Percentiles rank a stretch among this genome's conserved stretches.
phyloP scores from a whole-genome alignment of 164 flowering plant species.

The Sedum album region DNA sequence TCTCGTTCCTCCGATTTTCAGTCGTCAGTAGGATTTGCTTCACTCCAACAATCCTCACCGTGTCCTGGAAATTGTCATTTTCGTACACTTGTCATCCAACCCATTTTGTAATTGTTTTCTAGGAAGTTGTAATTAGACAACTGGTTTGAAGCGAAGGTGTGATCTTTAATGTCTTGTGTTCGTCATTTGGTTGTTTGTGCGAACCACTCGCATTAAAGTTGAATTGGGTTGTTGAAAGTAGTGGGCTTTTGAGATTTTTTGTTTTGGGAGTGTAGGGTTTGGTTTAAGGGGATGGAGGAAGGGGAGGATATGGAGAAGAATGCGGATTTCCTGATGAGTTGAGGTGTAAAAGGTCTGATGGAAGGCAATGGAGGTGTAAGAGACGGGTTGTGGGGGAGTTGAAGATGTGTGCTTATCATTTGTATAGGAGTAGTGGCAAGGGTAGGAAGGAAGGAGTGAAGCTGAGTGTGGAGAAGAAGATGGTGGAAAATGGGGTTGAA shows the following conservation, averaged over 20 bases:
- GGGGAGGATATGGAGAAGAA: constrained; percentile 6
- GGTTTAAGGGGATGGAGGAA: constrained; percentile 16
- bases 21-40: not conserved
- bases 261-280: not conserved
- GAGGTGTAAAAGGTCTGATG: constrained; percentile 36
- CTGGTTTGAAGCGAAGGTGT: not conserved
- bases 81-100: not conserved
- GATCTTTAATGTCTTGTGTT: not conserved
- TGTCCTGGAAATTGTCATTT: not conserved
- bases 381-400: constrained; percentile 28
- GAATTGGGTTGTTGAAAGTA: not conserved
- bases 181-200: not conserved
- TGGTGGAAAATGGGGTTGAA: not conserved
- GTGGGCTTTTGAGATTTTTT: not conserved
- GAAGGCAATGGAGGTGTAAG: constrained; percentile 43
- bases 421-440: constrained; percentile 11
- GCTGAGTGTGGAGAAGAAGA: not conserved
- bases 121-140: not conserved
- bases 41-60: not conserved
- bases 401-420: constrained; percentile 49
- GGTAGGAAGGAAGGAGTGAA: not conserved
- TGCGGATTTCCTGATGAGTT: constrained; percentile 21
- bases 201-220: not conserved
- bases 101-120: not conserved
- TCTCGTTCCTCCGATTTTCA: not conserved